Base-by-base conservation (phyloP, 2,329 filamentous ascomycete species). In the Cladophialophora carrionii region DNA sequence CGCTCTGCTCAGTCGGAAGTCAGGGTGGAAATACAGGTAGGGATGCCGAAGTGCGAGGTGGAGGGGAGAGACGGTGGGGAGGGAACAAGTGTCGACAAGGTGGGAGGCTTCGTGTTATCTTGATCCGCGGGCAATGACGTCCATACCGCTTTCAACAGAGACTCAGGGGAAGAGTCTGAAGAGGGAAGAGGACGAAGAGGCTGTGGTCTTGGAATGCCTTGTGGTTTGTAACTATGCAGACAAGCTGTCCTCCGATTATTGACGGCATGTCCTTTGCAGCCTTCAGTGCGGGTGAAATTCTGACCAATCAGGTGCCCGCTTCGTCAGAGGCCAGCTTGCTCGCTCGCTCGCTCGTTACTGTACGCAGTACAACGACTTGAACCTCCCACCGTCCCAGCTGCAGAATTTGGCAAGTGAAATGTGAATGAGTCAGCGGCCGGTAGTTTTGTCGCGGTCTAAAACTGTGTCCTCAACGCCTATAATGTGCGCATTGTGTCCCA, bases 221-320 rank as follows among this genome's bases (percentile, higher is more conserved):
- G 37, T 61, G 59, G 34, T 46, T 48, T 14, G 37, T 62, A 32
- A 62, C 26, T 29, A 29, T 29, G 63, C 59, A 64, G 65, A 62
- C 65, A 67, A 61, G 55, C 63, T 67, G 65, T 67, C 65, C 65
- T 67, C 46, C 61, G 49, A 58, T 46, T 37, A 41, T 31, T 62
- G 61, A 54, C 61, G 58, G 62, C 37, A 49, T 62, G 48, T 52
- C 54, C 51, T 56, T 52, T 58, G 48, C 31, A 51, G 61, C 59
- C 48, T 52, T 59, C 62, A 57, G 62, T 54, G 59, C 55, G 60
- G 52, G 60, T n/a, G 43, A 29, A 49, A 26, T n/a, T 24, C 63
- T 22, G 65, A 22, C 65, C 65, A 67, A 67, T 67, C 58, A 64
- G 29, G 29, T 14, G 22, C 57, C n/a, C 31, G 26, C 43, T 60